Base-by-base conservation (phyloP, 768 basidiomycete genomes). In the Gyrodon lividus region DNA sequence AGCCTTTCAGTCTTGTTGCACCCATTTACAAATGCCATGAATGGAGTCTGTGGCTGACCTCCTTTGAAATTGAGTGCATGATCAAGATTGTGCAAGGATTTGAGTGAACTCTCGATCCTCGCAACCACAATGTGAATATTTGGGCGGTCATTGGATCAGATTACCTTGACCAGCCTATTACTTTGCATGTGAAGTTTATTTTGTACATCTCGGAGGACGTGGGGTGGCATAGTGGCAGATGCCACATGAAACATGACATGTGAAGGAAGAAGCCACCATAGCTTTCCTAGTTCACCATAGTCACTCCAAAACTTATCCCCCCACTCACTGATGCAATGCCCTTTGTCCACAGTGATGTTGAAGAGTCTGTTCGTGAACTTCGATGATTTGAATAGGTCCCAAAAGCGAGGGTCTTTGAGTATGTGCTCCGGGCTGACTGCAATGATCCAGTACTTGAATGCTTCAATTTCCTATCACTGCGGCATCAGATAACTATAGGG, bases 121-220 rank as follows among this genome's bases (percentile, higher is more conserved):
- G 2, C 4, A 5, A 69, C 70, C 13, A 51, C 50, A 0, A 71
- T 31, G n/a, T 54, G 46, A n/a, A 73, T 63, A 43, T 74, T 70
- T 2, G 69, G 63, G 35, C 67, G 64, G 43, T 72, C 63, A 42
- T 71, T 73, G 9, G 67, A 66, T 5, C 58, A 48, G 0, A 52
- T 35, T 5, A 71, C 38, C 14, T 41, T 40, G 12, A 53, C 48
- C 1, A 54, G 50, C 0, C 61, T 53, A 7, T 56, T 34, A 14
- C 26, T 9, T 5, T 40, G 33, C 23, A 72, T 50, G 3, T 56
- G 58, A 0, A 61, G 49, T 42, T 50, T 53, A 6, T 9, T 24
- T 2, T 48, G 45, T 26, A 61, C 41, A 24, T 56, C 55, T 14
- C 50, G 50, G n/a, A n/a, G n/a, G n/a, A n/a, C n/a, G n/a, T n/a